Base-by-base conservation (phyloP, 208 protist genomes). In the Plasmodiophora brassicae region DNA sequence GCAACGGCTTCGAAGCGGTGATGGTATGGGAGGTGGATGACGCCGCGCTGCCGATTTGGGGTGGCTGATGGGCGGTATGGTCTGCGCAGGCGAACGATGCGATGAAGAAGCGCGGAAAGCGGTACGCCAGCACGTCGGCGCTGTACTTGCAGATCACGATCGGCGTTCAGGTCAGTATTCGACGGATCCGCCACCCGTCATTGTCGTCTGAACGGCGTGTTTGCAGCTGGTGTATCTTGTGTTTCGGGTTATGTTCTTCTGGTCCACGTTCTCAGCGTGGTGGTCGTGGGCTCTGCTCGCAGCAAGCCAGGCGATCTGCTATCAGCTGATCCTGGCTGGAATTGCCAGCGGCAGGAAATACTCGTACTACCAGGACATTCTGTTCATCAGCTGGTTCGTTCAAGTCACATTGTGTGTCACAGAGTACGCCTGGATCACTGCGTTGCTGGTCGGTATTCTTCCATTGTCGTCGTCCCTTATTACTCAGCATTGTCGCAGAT, bases 291-390 rank as follows among this genome's bases (percentile, higher is more conserved):
- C n/a, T 38, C 32, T 32, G 5, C n/a, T 78, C 10, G 5, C n/a
- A 14, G n/a, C 65, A 14, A 32, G 5, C n/a, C 65, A 78, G 65
- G 41, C 41, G 32, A 32, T 78, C 65, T 78, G 65, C 41, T 78
- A 5, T 5, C 32, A 78, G 20, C 65, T 78, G 14, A 32, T 78
- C 14, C 5, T 78, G 5, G 32, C 65, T 5, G 65, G 32, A 8
- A 78, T 78, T 32, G 65, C 14, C 14, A 38, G 14, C 20, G 65
- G 65, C 5, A n/a, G 65, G 10, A n/a, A n/a, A 44, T 78, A 78
- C n/a, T 5, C 65, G 65, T 78, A 78, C 41, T 78, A 78, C 65
- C 65, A 78, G 41, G 65, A 78, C 41, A 78, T 78, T 38, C n/a
- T 78, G 5, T 78, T 44, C 65, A 78, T 78, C n/a, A 38, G 32